A percentile compares a stretch with the other conserved stretches of the same genome.
phyloP scores from a whole-genome alignment of 805 yeast genomes.

The Torulaspora microellipsoides region DNA sequence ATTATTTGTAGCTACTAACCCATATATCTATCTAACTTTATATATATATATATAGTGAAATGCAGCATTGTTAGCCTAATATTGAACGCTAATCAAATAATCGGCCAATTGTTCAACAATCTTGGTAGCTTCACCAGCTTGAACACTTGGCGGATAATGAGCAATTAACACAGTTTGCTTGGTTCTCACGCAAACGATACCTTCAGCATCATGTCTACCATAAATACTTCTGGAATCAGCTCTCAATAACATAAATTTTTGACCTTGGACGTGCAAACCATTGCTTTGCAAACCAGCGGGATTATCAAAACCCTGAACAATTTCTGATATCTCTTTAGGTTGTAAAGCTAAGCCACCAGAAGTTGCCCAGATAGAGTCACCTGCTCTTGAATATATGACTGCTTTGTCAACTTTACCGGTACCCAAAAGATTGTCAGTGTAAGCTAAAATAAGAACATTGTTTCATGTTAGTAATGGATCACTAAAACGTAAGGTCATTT shows the following conservation, averaged over 20 bases:
- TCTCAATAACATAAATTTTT: slow-evolving; percentile 80
- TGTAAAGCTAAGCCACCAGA: slow-evolving; percentile 61
- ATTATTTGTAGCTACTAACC: background rate
- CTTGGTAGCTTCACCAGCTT: slow-evolving; percentile 92
- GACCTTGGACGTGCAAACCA: slow-evolving; percentile 81
- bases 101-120: slow-evolving; percentile 96
- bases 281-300: slow-evolving; percentile 74
- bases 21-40: background rate
- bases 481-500: background rate
- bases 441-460: slow-evolving; percentile 50
- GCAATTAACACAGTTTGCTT: slow-evolving; percentile 88
- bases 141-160: slow-evolving; percentile 89
- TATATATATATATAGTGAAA: background rate
- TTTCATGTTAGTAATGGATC: slow-evolving; percentile 7
- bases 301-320: slow-evolving; percentile 77
- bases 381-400: slow-evolving; percentile 89
- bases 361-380: slow-evolving; percentile 92
- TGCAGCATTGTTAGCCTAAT: slow-evolving; percentile 38
- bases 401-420: slow-evolving; percentile 90
- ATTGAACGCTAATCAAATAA: slow-evolving; percentile 82
- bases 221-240: slow-evolving; percentile 93
- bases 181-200: slow-evolving; percentile 87
- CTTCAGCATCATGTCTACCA: slow-evolving; percentile 87
- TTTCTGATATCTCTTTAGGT: slow-evolving; percentile 63
- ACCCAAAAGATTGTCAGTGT: slow-evolving; percentile 86